Percentiles rank a stretch among this genome's conserved stretches.
These are phyloP conservation scores for Salvia miltiorrhiza DNA, from an alignment of 257 asterid species.

Conservation along the genomic window DNA sequence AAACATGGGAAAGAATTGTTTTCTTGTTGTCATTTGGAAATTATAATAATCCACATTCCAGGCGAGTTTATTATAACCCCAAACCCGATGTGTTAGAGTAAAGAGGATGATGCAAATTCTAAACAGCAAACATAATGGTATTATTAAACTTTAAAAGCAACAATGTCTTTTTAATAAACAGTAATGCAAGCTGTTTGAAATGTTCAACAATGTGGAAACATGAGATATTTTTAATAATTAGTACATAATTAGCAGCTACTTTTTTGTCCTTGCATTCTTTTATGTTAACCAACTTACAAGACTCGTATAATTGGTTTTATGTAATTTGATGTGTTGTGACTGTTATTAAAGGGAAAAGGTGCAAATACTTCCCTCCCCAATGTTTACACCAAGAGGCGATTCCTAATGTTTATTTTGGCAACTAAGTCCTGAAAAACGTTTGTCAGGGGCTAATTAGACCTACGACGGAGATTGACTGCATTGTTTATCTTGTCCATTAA, in stretches of 20 bases:
- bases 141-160: too few relatives aligned
- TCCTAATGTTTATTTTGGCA: not conserved
- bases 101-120: too few relatives aligned
- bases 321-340: not conserved
- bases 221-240: not conserved
- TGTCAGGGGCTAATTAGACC: too few relatives aligned
- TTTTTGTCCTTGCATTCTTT: slow-evolving; percentile 4
- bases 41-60: slow-evolving; percentile 26
- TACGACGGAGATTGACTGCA: too few relatives aligned
- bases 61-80: slow-evolving; percentile 26
- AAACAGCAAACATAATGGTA: too few relatives aligned
- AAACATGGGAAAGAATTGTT: not conserved
- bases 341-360: not conserved
- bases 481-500: not conserved
- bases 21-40: slow-evolving; percentile 9
- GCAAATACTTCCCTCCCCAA: not conserved
- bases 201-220: slow-evolving; percentile 9
- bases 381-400: not conserved
- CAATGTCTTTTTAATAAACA: too few relatives aligned
- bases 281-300: not conserved
- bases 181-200: not conserved
- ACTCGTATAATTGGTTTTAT: not conserved
- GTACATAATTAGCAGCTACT: slow-evolving; percentile 15
- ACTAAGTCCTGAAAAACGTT: too few relatives aligned
- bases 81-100: slow-evolving; percentile 11